Base-by-base conservation (phyloP, 2,329 filamentous ascomycete genomes). In the Aspergillus uvarum region DNA sequence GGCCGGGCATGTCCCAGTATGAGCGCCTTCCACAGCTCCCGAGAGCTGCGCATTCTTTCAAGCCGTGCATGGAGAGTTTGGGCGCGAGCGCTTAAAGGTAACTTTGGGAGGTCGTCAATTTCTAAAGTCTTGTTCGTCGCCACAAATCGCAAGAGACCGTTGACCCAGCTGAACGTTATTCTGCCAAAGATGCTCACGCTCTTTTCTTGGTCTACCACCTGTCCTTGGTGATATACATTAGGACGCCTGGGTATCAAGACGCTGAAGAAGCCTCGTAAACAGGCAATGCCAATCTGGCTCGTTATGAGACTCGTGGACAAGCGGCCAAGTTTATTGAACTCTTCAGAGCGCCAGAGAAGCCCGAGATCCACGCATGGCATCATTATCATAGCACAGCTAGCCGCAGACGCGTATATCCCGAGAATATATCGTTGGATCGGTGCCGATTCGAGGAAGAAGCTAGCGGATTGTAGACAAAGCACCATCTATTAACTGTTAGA, bases 91-190 rank as follows among this genome's bases (percentile, higher is more conserved):
- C 77, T 75, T 59, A 85, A 82, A 64, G 87, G 81, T 2, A 89
- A 81, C 35, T 83, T 80, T 0, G 88, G 85, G 10, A 92, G 77
- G 68, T 91, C 87, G 5, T 77, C 76, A 35, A 88, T 73, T 35
- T 89, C 83, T 2, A 92, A 79, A 26, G 83, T 81, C 50, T 83
- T 84, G 67, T 88, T 87, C 65, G 81, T 79, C 2, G 76, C 74
- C 1, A 87, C 86, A 22, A 82, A 72, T 1, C 74, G 67, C 14
- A 93, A 79, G 0, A 92, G 67, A 2, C 76, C 72, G 1, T 71
- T 74, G 2, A 84, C 81, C 89, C 89, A 94, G 52, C 79, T 77
- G 76, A 87, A 93, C 6, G 84, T 89, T 68, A 86, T 85, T 54
- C 85, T 83, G 54, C 77, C 81, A 51, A 89, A 78, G 1, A 86